Evolutionary conservation across 2,329 filamentous ascomycete genomes (phyloP).

Genomic region (Xylariales sp.): DNA sequence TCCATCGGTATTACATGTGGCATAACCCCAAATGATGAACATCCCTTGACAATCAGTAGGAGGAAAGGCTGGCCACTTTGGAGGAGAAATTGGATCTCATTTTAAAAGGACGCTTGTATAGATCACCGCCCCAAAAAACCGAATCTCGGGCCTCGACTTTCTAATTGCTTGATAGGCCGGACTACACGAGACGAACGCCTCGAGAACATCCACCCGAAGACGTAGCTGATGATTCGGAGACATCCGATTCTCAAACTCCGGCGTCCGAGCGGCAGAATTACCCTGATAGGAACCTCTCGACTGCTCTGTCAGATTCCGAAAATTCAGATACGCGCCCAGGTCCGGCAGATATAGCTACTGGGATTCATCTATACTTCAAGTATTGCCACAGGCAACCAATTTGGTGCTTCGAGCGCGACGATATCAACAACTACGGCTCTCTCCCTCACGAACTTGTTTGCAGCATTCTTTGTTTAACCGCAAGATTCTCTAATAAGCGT

Average conservation of each 20-base stretch:
- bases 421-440: conserved; percentile 34
- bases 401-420: conserved; percentile 39
- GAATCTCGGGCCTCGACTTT: conserved; percentile 8
- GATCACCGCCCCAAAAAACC: neutral
- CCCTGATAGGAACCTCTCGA: conserved; percentile 21
- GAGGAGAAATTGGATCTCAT: conserved; percentile 40
- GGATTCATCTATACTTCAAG: conserved; percentile 38
- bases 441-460: conserved; percentile 38
- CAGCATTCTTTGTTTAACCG: conserved; percentile 36
- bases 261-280: conserved; percentile 23
- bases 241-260: conserved; percentile 17
- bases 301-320: conserved; percentile 30
- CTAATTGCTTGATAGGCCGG: conserved; percentile 33
- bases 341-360: conserved; percentile 32
- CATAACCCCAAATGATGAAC: conserved; percentile 27
- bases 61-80: conserved; percentile 38
- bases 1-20: conserved; percentile 39
- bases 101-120: conserved; percentile 36
- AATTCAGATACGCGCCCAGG: conserved; percentile 33
- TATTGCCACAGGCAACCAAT: conserved; percentile 40
- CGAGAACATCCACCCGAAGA: conserved; percentile 26
- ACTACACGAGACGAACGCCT: conserved; percentile 22
- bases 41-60: conserved; percentile 36
- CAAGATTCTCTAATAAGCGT: conserved; percentile 36
- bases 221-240: conserved; percentile 28